phyloP scores from a whole-genome alignment of 1,284 basidiomycete species.

The Heliocybe sulcata region DNA sequence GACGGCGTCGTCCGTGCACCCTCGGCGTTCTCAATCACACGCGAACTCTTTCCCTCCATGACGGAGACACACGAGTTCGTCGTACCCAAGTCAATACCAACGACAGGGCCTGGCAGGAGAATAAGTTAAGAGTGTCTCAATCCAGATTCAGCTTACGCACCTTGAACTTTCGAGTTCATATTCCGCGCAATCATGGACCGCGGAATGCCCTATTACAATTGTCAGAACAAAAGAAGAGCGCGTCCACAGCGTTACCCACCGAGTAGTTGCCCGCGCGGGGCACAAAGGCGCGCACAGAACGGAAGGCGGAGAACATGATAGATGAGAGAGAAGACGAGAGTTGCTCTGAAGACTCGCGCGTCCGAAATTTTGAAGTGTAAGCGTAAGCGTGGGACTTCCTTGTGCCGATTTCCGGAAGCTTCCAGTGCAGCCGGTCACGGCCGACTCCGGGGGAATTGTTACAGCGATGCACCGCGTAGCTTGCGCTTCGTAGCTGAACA shows the following conservation, averaged over 20 bases:
- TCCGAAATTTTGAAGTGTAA: background rate
- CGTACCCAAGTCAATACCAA: conserved; percentile 83
- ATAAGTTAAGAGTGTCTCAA: background rate
- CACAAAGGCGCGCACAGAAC: conserved; percentile 50
- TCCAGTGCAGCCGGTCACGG: background rate
- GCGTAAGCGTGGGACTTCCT: background rate
- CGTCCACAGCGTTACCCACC: conserved; percentile 30
- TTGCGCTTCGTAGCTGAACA: too few species aligned
- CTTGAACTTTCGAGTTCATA: conserved; percentile 80
- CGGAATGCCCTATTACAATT: conserved; percentile 44
- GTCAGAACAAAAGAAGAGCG: conserved; percentile 9
- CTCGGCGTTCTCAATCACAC: conserved; percentile 97
- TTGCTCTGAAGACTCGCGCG: background rate
- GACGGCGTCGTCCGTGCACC: conserved; percentile 98
- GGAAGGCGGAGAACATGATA: conserved; percentile 59
- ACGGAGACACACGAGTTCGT: conserved; percentile 93
- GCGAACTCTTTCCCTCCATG: conserved; percentile 93
- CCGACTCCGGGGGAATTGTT: background rate
- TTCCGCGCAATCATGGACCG: conserved; percentile 69
- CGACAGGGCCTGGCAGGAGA: conserved; percentile 53
- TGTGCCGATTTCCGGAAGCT: background rate
- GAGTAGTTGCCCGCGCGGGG: conserved; percentile 59
- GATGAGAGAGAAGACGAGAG: conserved; percentile 24
- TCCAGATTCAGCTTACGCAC: conserved; percentile 29
- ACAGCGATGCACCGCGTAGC: too few species aligned